phyloP scores from a whole-genome alignment of 352 stramenopile genomes.

The Globisporangium barbulae region DNA sequence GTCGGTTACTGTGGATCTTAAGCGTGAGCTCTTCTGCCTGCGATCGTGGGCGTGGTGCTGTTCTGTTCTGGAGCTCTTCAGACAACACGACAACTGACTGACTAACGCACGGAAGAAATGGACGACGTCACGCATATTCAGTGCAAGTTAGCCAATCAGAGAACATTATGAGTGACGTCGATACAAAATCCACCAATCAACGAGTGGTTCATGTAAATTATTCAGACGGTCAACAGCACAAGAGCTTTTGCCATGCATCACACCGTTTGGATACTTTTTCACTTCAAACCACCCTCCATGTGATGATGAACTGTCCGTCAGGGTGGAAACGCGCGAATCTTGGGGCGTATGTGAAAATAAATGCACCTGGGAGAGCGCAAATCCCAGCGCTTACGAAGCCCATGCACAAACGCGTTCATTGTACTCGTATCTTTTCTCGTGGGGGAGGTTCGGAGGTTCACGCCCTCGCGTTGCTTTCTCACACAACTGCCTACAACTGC shows the following conservation, averaged over 20 bases:
- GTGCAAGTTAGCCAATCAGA: neutral
- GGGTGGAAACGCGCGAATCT: too few relatives aligned
- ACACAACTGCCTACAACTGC: too few relatives aligned
- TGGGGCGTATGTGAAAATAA: too few relatives aligned
- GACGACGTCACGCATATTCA: too few relatives aligned
- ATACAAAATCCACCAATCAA: neutral
- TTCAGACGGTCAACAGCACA: neutral
- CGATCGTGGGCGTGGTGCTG: neutral
- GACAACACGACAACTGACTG: neutral
- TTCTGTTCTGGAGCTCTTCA: neutral
- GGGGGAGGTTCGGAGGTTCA: too few relatives aligned
- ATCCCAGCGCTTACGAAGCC: too few relatives aligned
- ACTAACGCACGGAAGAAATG: neutral
- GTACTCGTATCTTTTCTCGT: too few relatives aligned
- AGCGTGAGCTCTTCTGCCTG: neutral
- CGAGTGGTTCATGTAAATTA: neutral
- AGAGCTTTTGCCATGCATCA: neutral
- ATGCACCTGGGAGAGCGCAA: too few relatives aligned
- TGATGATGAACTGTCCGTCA: neutral
- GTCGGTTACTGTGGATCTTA: neutral
- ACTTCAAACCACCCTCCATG: neutral
- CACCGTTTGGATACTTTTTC: neutral
- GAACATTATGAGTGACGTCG: neutral
- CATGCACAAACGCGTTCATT: too few relatives aligned
- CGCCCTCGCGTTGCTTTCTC: too few relatives aligned